Conservation (phyloP, 1,139 yeast genomes). For the Suhomyces taliae region DNA sequence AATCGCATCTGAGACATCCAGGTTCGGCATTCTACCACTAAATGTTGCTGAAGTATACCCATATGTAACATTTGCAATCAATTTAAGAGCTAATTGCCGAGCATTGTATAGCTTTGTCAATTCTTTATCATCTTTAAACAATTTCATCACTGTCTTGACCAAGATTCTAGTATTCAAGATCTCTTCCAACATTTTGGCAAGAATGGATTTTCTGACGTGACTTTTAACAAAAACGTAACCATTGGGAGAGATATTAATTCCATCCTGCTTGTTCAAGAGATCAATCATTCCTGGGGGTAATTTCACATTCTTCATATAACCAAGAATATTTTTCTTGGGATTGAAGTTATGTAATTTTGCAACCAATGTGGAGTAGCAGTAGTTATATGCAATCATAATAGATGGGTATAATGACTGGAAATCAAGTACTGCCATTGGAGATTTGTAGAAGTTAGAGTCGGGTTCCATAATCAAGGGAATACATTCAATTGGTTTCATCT, state of each 20-base stretch:
- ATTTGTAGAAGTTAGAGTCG: slow-evolving; percentile 75
- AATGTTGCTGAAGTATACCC: slow-evolving; percentile 94
- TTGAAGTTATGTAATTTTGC: slow-evolving; percentile 64
- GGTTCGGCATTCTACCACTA: slow-evolving; percentile 96
- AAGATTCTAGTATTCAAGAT: slow-evolving; percentile 76
- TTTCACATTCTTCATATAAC: slow-evolving; percentile 44
- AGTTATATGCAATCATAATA: slow-evolving; percentile 85
- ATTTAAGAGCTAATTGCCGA: slow-evolving; percentile 80
- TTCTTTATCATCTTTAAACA: slow-evolving; percentile 44
- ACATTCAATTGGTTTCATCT: slow-evolving; percentile 83
- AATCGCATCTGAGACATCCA: slow-evolving; percentile 92
- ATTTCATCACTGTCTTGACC: slow-evolving; percentile 71
- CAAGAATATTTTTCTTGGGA: slow-evolving; percentile 40
- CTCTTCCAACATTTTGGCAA: slow-evolving; percentile 84
- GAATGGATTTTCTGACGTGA: slow-evolving; percentile 62
- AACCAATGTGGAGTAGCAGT: slow-evolving; percentile 83
- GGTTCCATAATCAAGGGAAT: slow-evolving; percentile 95
- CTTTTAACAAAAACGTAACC: slow-evolving; percentile 77
- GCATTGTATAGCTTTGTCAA: slow-evolving; percentile 64
- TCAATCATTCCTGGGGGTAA: slow-evolving; percentile 60
- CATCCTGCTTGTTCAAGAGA: slow-evolving; percentile 48
- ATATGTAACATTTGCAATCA: slow-evolving; percentile 93
- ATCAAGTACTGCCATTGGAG: slow-evolving; percentile 86
- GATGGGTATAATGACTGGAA: slow-evolving; percentile 95
- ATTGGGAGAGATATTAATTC: slow-evolving; percentile 74